Percentiles rank a stretch among this genome's conserved stretches.
phyloP scores from a whole-genome alignment of 805 yeast species.

The Scheffersomyces lignosus region DNA sequence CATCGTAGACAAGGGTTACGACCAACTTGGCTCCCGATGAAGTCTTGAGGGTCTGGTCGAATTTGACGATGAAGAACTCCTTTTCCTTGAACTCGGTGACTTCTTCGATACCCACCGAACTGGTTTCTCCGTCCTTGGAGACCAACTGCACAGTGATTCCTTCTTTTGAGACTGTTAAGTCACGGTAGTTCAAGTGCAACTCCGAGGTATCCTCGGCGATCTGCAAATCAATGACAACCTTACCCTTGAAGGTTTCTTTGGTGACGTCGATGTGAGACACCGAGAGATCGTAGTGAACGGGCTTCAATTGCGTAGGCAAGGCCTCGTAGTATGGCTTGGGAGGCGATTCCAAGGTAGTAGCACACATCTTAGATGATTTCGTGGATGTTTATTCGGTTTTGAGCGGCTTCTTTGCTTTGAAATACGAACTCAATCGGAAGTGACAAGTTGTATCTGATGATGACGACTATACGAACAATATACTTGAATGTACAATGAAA shows the following conservation, averaged over 20 bases:
- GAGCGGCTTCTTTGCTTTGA: too few relatives aligned
- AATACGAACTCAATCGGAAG: too few relatives aligned
- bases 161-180: slow-evolving; percentile 28
- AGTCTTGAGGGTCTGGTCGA: slow-evolving; percentile 38
- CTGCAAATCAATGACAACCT: slow-evolving; percentile 46
- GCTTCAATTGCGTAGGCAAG: slow-evolving; percentile 66
- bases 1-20: slow-evolving; percentile 38
- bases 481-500: too few relatives aligned
- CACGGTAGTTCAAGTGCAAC: slow-evolving; percentile 51
- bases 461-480: too few relatives aligned
- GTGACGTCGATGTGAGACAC: slow-evolving; percentile 60
- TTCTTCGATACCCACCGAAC: slow-evolving; percentile 22
- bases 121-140: slow-evolving; percentile 18
- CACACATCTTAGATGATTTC: background rate
- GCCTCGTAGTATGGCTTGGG: slow-evolving; percentile 39
- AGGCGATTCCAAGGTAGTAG: background rate
- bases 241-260: slow-evolving; percentile 48
- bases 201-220: slow-evolving; percentile 43
- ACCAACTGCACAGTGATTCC: slow-evolving; percentile 16
- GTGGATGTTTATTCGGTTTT: too few relatives aligned
- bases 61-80: slow-evolving; percentile 64
- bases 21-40: slow-evolving; percentile 20
- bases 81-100: slow-evolving; percentile 45
- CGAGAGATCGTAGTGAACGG: slow-evolving; percentile 67
- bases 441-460: too few relatives aligned